A percentile compares a stretch with the other conserved stretches of the same genome.
These are phyloP conservation scores for Ganoderma meredithae DNA, from an alignment of 1,284 basidiomycete species.

Conservation along the genomic window DNA sequence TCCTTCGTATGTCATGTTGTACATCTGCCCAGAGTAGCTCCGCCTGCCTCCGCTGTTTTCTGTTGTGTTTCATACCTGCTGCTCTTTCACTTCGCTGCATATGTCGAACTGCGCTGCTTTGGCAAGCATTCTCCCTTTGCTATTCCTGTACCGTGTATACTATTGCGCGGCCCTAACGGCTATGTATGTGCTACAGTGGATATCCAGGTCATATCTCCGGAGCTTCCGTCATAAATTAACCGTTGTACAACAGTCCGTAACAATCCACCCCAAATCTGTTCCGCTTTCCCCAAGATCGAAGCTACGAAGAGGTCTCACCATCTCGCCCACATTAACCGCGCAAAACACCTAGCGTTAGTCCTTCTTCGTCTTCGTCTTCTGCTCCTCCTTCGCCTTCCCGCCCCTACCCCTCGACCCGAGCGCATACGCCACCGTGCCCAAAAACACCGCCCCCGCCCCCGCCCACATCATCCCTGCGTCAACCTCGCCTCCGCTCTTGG, in stretches of 20 bases:
- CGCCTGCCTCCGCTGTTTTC: not conserved
- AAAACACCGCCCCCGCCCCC: constrained; percentile 72
- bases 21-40: not conserved
- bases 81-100: not conserved
- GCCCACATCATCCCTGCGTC: constrained; percentile 57
- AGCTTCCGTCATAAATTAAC: not conserved
- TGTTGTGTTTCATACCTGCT: not conserved
- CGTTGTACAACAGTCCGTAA: constrained; percentile 2
- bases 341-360: constrained; percentile 15
- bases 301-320: not conserved
- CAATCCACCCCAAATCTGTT: not conserved
- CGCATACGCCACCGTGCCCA: constrained; percentile 79
- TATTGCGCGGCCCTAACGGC: not conserved
- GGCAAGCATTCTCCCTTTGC: not conserved
- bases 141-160: not conserved
- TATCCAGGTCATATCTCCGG: not conserved
- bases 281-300: not conserved
- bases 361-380: constrained; percentile 30
- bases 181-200: constrained; percentile 1
- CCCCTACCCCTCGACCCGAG: constrained; percentile 21
- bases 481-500: constrained; percentile 29
- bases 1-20: not conserved
- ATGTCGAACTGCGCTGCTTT: not conserved
- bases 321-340: not conserved
- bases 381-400: constrained; percentile 28